Evolutionary conservation across 1,284 basidiomycete species (phyloP).

Genomic region (Puccinia sorghi): DNA sequence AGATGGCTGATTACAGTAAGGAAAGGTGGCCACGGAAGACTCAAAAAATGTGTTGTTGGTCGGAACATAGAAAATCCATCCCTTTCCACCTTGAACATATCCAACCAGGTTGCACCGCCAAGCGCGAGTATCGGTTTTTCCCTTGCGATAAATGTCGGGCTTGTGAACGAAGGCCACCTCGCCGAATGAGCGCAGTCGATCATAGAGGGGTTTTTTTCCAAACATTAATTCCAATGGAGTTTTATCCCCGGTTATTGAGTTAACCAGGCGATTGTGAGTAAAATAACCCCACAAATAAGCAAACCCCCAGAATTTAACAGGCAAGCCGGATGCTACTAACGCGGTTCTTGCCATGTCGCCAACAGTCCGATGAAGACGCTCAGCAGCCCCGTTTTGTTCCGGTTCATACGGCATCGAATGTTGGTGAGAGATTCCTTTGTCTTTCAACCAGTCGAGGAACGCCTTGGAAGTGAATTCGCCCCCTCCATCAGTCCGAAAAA

Average conservation of each 20-base stretch:
- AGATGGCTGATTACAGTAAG: too few species aligned
- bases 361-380: background rate
- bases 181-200: background rate
- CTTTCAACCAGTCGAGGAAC: background rate
- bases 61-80: too few species aligned
- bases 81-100: too few species aligned
- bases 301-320: background rate
- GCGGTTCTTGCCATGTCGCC: background rate
- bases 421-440: background rate
- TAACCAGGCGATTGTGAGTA: background rate
- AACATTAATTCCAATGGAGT: background rate
- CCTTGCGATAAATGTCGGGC: background rate
- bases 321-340: background rate
- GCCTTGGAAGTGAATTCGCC: background rate
- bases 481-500: background rate
- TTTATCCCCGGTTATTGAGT: background rate
- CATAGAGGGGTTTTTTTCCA: background rate
- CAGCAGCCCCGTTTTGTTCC: background rate
- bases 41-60: too few species aligned
- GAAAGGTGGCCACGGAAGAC: too few species aligned
- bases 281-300: background rate
- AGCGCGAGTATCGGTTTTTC: too few species aligned
- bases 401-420: background rate
- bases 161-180: constrained; percentile 2
- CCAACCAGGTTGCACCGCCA: too few species aligned